Percentiles rank a stretch among this genome's conserved stretches.
phyloP scores from a whole-genome alignment of 163 green algal species.

The Prototheca wickerhamii region DNA sequence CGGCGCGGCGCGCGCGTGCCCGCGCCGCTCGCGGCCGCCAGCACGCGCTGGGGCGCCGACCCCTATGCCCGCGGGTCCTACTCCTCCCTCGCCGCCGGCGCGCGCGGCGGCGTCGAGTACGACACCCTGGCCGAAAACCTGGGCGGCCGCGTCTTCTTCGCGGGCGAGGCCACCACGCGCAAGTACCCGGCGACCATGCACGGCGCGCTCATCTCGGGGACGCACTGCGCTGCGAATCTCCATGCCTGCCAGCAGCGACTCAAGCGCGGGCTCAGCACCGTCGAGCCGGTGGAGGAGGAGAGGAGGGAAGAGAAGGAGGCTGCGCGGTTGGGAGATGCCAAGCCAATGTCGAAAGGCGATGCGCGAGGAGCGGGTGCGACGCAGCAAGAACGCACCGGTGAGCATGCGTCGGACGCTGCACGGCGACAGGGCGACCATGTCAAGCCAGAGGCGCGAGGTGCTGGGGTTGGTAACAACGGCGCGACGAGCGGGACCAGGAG shows the following conservation, averaged over 20 bases:
- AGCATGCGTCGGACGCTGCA: too few relatives aligned
- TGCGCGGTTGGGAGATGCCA: too few relatives aligned
- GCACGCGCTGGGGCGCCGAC: constrained; percentile 79
- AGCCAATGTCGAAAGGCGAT: too few relatives aligned
- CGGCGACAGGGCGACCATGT: too few relatives aligned
- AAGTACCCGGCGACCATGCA: constrained; percentile 94
- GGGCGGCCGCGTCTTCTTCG: constrained; percentile 81
- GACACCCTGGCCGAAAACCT: constrained; percentile 69
- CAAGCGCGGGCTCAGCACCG: background rate
- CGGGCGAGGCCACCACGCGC: constrained; percentile 60
- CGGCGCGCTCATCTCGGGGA: constrained; percentile 77
- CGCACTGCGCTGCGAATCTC: constrained; percentile 5
- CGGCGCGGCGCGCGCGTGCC: constrained; percentile 59
- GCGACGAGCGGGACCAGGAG: too few relatives aligned
- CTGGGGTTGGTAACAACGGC: too few relatives aligned
- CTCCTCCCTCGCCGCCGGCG: constrained; percentile 67
- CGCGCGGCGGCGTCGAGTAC: constrained; percentile 73
- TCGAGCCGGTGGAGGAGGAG: background rate
- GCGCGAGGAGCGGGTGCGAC: background rate
- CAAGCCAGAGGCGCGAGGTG: too few relatives aligned
- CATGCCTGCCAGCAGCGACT: background rate
- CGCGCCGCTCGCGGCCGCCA: constrained; percentile 58
- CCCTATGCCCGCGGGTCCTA: constrained; percentile 75
- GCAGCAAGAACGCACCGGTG: too few relatives aligned
- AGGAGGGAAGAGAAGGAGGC: background rate